Evolutionary conservation across 2,329 filamentous ascomycete genomes (phyloP), one percentile per base, ranked within the genome.

Genomic region (Aulographum hederae): DNA sequence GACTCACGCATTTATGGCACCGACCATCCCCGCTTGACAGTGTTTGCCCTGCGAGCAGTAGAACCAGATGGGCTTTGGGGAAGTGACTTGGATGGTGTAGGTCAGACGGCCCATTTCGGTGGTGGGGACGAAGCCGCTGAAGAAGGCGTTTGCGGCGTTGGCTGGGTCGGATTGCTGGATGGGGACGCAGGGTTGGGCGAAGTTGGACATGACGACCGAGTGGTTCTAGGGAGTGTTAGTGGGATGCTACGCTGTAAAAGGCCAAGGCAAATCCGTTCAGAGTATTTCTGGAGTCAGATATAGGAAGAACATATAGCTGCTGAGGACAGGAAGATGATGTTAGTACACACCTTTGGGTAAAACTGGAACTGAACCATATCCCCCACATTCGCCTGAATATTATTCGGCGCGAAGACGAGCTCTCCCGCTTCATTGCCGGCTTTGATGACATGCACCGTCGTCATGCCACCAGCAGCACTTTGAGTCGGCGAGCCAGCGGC

Each of bases 181-280:
- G 31, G 77, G 75, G 18, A 64, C 50, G 56, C 78, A 84, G 10
- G 77, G 77, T 34, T 65, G 54, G 43, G 76, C 72, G 45, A 85
- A 86, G 44, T 63, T 71, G 29, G 78, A 80, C 59, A 84, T 77
- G 12, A 73, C 78, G 35, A 84, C 70, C 31, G 78, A 84, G 65
- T 86, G 79, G 61, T 85, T 85, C 39, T 54, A 32, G 4, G 13
- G 12, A 32, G 23, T 6, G 16, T 17, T 11, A 32, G 27, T 18
- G 26, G 26, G 19, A 30, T 17, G 20, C 21, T 18, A 19, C 18
- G n/a, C 5, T 14, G 6, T 18, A 13, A 21, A 8, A 10, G n/a
- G 5, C 13, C 11, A 18, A 16, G 25, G 11, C 17, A 3, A 17
- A 18, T 25, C 10, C 10, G 21, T 25, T 25, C n/a, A n/a, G n/a